These are phyloP conservation scores for Macroventuria anomochaeta DNA, from an alignment of 2,329 filamentous ascomycete genomes.

Conservation along the genomic window DNA sequence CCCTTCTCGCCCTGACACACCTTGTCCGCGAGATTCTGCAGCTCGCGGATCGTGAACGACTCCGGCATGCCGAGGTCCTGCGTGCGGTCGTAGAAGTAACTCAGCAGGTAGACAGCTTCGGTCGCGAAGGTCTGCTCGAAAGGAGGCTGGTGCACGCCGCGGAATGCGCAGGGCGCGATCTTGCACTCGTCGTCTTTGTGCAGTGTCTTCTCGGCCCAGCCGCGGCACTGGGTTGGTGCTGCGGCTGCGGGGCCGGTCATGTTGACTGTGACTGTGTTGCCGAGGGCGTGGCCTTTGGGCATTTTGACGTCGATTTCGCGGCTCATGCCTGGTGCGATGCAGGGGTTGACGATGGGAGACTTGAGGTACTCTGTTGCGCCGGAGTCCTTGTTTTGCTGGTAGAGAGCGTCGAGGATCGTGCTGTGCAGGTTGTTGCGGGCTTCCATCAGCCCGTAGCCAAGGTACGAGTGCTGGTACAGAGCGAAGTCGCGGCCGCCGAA, in stretches of 20 bases:
- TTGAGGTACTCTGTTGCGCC: slow-evolving; percentile 68
- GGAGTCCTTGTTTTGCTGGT: slow-evolving; percentile 62
- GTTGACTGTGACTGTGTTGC: slow-evolving; percentile 71
- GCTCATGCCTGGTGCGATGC: slow-evolving; percentile 80
- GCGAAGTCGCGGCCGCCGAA: slow-evolving; percentile 92
- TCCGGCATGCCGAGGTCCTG: slow-evolving; percentile 97
- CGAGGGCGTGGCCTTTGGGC: slow-evolving; percentile 69
- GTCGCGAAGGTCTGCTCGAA: slow-evolving; percentile 88
- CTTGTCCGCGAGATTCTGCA: slow-evolving; percentile 81
- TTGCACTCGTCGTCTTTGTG: slow-evolving; percentile 83
- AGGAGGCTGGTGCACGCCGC: slow-evolving; percentile 92
- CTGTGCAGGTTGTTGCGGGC: slow-evolving; percentile 87
- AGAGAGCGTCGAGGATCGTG: slow-evolving; percentile 73
- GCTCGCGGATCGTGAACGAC: slow-evolving; percentile 88
- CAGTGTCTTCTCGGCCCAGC: slow-evolving; percentile 86
- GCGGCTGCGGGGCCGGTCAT: slow-evolving; percentile 83
- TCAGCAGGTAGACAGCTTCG: slow-evolving; percentile 96
- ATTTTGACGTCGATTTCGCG: slow-evolving; percentile 77
- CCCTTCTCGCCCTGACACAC: slow-evolving; percentile 80
- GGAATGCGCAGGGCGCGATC: slow-evolving; percentile 95
- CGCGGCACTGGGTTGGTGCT: slow-evolving; percentile 85
- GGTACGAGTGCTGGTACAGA: slow-evolving; percentile 97
- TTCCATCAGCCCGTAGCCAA: slow-evolving; percentile 95
- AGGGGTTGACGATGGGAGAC: slow-evolving; percentile 79
- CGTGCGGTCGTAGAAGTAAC: slow-evolving; percentile 97